Base-by-base conservation (phyloP, 2,329 filamentous ascomycete genomes). In the Apiospora arundinis region DNA sequence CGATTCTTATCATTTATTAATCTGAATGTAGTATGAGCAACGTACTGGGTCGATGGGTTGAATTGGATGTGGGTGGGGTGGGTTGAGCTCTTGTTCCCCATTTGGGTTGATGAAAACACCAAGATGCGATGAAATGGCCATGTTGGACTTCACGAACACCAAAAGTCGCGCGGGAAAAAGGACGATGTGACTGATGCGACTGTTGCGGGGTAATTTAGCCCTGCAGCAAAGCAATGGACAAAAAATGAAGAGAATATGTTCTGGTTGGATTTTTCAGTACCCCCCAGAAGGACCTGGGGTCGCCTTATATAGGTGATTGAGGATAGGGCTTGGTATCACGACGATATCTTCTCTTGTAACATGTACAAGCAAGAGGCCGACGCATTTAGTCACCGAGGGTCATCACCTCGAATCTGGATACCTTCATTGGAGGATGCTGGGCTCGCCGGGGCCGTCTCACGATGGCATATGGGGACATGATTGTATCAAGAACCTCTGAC, bases 41-140 rank as follows among this genome's bases (percentile, higher is more conserved):
- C 56, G 32, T 63, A 63, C 56, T n/a, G 56, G 56, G 28, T 63
- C 56, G 12, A 63, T 63, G 18, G 56, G 56, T 6, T 63, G 56
- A 2, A 40, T 63, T 40, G 56, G 56, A 40, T 40, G 18, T 40
- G 56, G 18, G 32, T 40, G 28, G 8, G 56, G 56, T 23, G 40
- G 32, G 28, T n/a, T 2, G 16, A 37, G 52, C 28, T 60, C 52
- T 60, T 60, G 52, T 1, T 60, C 52, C 25, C 18, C 56, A 40
- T 18, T 18, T 63, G 18, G 18, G 21, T 63, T 12, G 32, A 63
- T 18, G 3, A 63, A 12, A 63, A n/a, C 28, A 63, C 8, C 18
- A 40, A 5, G 32, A 63, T 63, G 32, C 32, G 56, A 63, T 8
- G 28, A 40, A 6, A 40, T 40, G 32, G 32, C 18, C 56, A 40